phyloP scores from a whole-genome alignment of 2,329 filamentous ascomycete species.

The Pestalotiopsis fici region DNA sequence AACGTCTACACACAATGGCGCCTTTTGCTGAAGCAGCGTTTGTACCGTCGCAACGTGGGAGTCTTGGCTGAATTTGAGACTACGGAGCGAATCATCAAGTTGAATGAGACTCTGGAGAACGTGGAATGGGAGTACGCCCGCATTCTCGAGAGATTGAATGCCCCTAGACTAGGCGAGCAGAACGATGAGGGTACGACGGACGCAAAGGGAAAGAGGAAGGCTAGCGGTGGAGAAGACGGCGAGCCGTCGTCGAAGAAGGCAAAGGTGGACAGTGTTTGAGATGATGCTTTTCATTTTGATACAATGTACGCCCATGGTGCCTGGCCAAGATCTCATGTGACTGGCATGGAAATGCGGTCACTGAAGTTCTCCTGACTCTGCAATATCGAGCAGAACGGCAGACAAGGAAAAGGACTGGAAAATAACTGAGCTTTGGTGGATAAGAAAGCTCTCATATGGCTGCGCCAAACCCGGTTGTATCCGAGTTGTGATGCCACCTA shows the following conservation, averaged over 20 bases:
- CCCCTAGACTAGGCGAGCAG: conserved; percentile 15
- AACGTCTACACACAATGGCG: conserved; percentile 72
- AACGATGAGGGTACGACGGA: conserved; percentile 2
- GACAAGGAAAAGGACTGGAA: no score
- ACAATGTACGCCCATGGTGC: not conserved
- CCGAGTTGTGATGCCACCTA: no score
- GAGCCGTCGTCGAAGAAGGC: conserved; percentile 44
- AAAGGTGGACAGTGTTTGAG: conserved; percentile 33
- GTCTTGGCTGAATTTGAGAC: conserved; percentile 69
- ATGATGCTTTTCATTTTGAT: not conserved
- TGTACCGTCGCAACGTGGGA: conserved; percentile 76
- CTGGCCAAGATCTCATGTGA: not conserved
- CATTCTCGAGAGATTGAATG: conserved; percentile 47
- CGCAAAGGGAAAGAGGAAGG: conserved; percentile 48
- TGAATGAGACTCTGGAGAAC: conserved; percentile 67
- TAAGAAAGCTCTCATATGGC: no score
- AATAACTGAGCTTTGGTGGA: no score
- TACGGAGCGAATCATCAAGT: conserved; percentile 68
- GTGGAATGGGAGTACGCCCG: conserved; percentile 75
- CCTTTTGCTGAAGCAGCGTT: conserved; percentile 72
- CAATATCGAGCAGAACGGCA: no score
- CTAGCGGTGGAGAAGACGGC: conserved; percentile 25
- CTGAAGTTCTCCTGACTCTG: not conserved
- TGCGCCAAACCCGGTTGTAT: no score
- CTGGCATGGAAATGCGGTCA: not conserved